A percentile compares a stretch with the other conserved stretches of the same genome.
phyloP scores from a whole-genome alignment of 2,329 filamentous ascomycete species.

The Zymoseptoria tritici region DNA sequence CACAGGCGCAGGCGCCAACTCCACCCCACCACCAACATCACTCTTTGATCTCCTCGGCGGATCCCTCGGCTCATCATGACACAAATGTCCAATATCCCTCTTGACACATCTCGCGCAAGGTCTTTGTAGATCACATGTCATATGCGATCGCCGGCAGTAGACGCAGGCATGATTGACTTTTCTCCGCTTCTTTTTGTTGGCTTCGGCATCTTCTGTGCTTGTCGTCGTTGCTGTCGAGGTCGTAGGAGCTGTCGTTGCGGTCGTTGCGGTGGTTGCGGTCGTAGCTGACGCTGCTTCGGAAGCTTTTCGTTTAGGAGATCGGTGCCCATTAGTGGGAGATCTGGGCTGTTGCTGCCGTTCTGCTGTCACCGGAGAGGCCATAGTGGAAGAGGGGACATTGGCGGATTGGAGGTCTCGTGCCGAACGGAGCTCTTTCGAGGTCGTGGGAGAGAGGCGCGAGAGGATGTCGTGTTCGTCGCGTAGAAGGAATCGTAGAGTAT shows the following conservation, averaged over 20 bases:
- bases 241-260: background rate
- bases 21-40: slow-evolving; percentile 29
- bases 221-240: background rate
- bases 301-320: background rate
- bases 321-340: background rate
- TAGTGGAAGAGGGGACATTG: background rate
- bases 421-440: background rate
- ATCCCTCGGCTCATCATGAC: slow-evolving; percentile 94
- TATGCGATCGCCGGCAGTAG: slow-evolving; percentile 48
- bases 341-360: background rate
- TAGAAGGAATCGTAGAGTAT: background rate
- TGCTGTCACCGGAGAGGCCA: slow-evolving; percentile 2
- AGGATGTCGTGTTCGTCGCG: background rate
- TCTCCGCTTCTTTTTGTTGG: slow-evolving; percentile 1
- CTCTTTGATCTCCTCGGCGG: slow-evolving; percentile 71
- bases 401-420: background rate
- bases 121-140: slow-evolving; percentile 61
- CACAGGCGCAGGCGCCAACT: slow-evolving; percentile 27
- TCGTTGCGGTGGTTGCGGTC: no score
- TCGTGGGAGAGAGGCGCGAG: background rate
- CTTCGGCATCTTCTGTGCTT: background rate
- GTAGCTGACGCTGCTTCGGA: background rate
- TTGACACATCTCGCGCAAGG: slow-evolving; percentile 97
- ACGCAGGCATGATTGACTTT: slow-evolving; percentile 50
- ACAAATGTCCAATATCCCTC: slow-evolving; percentile 95